Base-by-base conservation (phyloP, 2,329 filamentous ascomycete genomes). In the Tolypocladium amazonense region DNA sequence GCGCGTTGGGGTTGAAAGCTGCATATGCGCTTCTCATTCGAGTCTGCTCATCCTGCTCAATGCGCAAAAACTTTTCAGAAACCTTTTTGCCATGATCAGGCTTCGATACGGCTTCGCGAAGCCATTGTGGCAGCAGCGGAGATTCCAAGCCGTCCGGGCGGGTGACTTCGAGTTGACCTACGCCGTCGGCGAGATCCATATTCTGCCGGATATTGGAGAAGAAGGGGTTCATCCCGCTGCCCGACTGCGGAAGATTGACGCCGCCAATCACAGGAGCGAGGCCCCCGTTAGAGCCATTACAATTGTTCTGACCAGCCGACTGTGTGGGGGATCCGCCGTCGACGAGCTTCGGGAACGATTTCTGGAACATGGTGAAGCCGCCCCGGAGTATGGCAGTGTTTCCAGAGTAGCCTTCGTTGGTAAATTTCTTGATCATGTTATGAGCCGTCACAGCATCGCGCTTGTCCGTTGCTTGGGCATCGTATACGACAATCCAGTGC, bases 191-290 rank as follows among this genome's bases (percentile, higher is more conserved):
- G 23, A 99, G 79, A 69, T 97, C 94, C 84, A 95, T 93, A 64
- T 97, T 96, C 72, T 97, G 94, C 52, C 94, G 86, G 66, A 99
- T 97, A 64, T 97, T 97, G 62, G 87, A 86, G 72, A 97, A 97
- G 76, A 99, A 97, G 0, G 93, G 92, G 67, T 95, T 96, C 0
- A 86, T 81, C 0, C 85, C 83, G 61, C 85, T 86, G 64, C 85
- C 81, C 0, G 84, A 81, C 45, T 78, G 77, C 1, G 94, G 94
- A 71, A 97, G 85, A 61, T 85, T 83, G 63, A 96, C 96, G 8
- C 93, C 93, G 60, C 93, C 94, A 60, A 92, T 89, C n/a, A 96
- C 88, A 1, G 90, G 89, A 0, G 74, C 74, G 45, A 91, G 71
- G 14, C 73, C 76, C 6, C 71, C 73, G 33, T 74, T 73, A 12